These are phyloP conservation scores for Carallia brachiata DNA, from an alignment of 345 rosid genomes.

Conservation along the genomic window DNA sequence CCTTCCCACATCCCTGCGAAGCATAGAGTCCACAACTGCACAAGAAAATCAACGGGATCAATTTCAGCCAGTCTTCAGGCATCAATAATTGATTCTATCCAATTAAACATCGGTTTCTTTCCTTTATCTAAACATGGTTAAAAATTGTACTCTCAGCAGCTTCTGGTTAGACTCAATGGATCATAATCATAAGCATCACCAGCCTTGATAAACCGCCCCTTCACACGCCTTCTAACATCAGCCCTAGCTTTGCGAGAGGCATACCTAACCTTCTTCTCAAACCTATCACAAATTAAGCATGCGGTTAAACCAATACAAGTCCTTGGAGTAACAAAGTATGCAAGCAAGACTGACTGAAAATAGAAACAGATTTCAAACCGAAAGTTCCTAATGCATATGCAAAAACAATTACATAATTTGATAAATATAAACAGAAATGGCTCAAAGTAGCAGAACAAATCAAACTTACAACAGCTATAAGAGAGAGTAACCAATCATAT, in stretches of 20 bases:
- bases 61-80: constrained; percentile 21
- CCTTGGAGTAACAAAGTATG: background rate
- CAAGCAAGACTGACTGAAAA: constrained; percentile 1
- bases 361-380: background rate
- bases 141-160: constrained; percentile 52
- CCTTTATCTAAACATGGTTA: constrained; percentile 21
- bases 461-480: background rate
- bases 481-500: background rate
- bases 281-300: constrained; percentile 43
- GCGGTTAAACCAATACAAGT: constrained; percentile 7
- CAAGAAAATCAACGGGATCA: constrained; percentile 17
- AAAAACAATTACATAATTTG: too few relatives aligned
- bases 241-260: constrained; percentile 99
- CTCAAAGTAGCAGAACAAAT: background rate
- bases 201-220: constrained; percentile 93
- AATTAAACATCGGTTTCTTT: constrained; percentile 20
- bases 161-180: constrained; percentile 74
- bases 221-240: constrained; percentile 90
- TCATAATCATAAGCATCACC: constrained; percentile 96
- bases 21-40: constrained; percentile 29
- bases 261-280: constrained; percentile 89
- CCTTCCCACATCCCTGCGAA: constrained; percentile 19
- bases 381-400: background rate
- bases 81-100: constrained; percentile 22
- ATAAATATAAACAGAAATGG: too few relatives aligned